Evolutionary conservation across 2,329 filamentous ascomycete genomes (phyloP).

Genomic region (Colletotrichum spaethianum): DNA sequence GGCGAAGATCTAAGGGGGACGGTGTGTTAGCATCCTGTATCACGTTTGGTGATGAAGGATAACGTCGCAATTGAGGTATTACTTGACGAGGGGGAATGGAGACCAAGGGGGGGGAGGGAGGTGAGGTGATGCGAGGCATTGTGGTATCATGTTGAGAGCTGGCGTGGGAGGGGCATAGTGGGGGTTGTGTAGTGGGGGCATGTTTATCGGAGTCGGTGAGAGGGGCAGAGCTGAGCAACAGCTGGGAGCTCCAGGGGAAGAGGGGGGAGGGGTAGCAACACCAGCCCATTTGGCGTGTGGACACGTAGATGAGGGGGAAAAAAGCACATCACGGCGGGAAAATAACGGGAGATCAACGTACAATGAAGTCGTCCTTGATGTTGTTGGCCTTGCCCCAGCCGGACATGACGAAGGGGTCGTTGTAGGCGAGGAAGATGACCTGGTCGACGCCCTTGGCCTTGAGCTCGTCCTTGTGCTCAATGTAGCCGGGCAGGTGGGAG

Average conservation of each 20-base stretch:
- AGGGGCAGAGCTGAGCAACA: neutral
- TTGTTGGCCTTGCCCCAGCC: constrained; percentile 92
- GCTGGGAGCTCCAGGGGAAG: constrained; percentile 20
- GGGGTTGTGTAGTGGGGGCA: constrained; percentile 3
- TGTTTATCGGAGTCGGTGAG: constrained; percentile 39
- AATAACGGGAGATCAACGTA: constrained; percentile 50
- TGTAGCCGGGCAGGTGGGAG: constrained; percentile 85
- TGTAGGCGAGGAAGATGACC: constrained; percentile 85
- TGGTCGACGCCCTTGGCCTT: constrained; percentile 86
- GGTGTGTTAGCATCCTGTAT: constrained; percentile 17
- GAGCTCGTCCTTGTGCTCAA: constrained; percentile 78
- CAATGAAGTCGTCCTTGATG: constrained; percentile 77
- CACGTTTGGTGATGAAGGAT: neutral
- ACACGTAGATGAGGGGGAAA: neutral
- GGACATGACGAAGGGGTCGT: constrained; percentile 90
- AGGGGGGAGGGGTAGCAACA: constrained; percentile 3
- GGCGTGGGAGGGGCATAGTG: constrained; percentile 29
- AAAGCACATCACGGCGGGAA: neutral
- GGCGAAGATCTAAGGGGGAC: constrained; percentile 75
- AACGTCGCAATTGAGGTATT: neutral
- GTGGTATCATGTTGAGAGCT: constrained; percentile 24
- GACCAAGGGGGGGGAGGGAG: neutral
- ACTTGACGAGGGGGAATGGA: constrained; percentile 3
- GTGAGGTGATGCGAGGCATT: neutral
- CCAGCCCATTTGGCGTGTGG: neutral